Evolutionary conservation across 257 asterid species (phyloP), one percentile per base, ranked within the genome.

Genomic region (Haberlea rhodopensis): DNA sequence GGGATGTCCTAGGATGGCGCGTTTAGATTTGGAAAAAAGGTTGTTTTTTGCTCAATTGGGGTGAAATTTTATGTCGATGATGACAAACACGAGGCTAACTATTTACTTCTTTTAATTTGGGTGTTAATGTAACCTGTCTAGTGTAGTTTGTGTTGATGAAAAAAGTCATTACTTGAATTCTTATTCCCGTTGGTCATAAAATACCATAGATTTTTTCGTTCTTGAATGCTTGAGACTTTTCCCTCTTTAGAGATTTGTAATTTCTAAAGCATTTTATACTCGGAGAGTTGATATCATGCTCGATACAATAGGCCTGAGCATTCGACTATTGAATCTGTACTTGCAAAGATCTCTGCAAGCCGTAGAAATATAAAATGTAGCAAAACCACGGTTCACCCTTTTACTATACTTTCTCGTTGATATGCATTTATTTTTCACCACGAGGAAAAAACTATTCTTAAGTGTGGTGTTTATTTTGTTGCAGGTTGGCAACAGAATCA

Each of bases 401-500:
- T 37, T 37, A 37, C 11, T 0, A 37, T 11, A n/a, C 51, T 15
- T 43, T 43, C 51, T 31, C 16, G 8, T 4, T 18, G 49, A 18
- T 4, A 23, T 58, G 26, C 48, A 5, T 31, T 57, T 4, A 43
- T 13, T 19, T 43, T 15, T 15, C 51, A 43, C 6, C 6, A 43
- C 2, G 51, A 43, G 19, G 20, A 43, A 43, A 40, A 15, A 15
- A 4, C 2, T 15, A 43, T 15, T 43, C 20, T 43, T 19, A 58
- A 58, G 8, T 7, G 49, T 19, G 25, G 26, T 18, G 63, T 23
- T 58, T n/a, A 8, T 8, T 43, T n/a, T 31, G 26, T 48, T 43
- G 5, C 73, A 81, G 86, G 86, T 81, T 11, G 69, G 86, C 11
- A 70, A 78, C 73, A 75, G 70, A 52, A 81, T 81, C 40, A 37